Evolutionary conservation across 2,329 filamentous ascomycete genomes (phyloP).

Genomic region (Ascochyta pisi): DNA sequence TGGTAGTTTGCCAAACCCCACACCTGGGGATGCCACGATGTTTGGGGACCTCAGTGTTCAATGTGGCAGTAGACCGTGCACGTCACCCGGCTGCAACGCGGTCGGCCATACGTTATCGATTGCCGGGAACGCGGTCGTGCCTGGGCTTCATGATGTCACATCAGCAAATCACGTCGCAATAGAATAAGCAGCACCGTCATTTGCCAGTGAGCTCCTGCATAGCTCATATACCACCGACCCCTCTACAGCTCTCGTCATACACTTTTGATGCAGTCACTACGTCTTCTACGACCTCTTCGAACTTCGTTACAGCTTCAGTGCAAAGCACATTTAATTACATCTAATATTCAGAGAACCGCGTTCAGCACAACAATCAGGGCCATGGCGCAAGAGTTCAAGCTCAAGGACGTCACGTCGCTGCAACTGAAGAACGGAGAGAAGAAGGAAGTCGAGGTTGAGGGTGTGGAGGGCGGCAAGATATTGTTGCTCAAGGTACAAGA

Average conservation of each 20-base stretch:
- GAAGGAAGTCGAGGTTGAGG: conserved; percentile 88
- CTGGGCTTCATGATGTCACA: conserved; percentile 27
- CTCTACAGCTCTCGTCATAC: conserved; percentile 4
- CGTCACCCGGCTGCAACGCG: conserved; percentile 14
- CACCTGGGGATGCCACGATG: not conserved
- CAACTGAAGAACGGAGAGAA: conserved; percentile 82
- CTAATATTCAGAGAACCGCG: conserved; percentile 25
- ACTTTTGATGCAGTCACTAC: conserved; percentile 38
- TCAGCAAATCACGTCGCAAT: conserved; percentile 16
- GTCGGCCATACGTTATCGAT: conserved; percentile 12
- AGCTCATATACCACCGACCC: conserved; percentile 17
- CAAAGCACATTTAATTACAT: conserved; percentile 22
- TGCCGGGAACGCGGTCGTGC: conserved; percentile 10
- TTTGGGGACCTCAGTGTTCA: conserved; percentile 5
- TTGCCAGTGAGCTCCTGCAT: conserved; percentile 11
- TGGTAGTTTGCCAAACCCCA: not conserved
- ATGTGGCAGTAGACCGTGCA: conserved; percentile 1
- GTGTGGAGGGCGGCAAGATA: conserved; percentile 84
- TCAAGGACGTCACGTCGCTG: conserved; percentile 79
- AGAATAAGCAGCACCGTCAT: conserved; percentile 19
- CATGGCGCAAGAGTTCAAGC: conserved; percentile 60
- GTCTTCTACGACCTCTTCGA: conserved; percentile 33
- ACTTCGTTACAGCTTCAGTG: conserved; percentile 24
- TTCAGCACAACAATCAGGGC: conserved; percentile 39
- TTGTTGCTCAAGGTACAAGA: conserved; percentile 81